A percentile compares a stretch with the other conserved stretches of the same genome.
phyloP scores from a whole-genome alignment of 2,329 filamentous ascomycete genomes.

The Dactylellina drechsleri region DNA sequence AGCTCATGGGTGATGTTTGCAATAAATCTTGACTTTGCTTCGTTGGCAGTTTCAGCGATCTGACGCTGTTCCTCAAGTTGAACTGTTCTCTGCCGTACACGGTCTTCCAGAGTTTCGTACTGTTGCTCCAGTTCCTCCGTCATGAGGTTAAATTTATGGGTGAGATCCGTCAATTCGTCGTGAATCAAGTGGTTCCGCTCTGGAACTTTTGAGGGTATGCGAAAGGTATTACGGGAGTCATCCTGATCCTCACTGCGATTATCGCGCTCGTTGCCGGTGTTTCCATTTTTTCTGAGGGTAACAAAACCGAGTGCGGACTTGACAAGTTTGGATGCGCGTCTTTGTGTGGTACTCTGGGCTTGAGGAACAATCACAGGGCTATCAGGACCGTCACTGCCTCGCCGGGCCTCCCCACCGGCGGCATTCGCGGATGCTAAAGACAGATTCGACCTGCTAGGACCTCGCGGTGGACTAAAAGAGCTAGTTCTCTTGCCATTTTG shows the following conservation, averaged over 20 bases:
- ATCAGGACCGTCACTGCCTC: slow-evolving; percentile 30
- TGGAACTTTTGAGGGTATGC: slow-evolving; percentile 83
- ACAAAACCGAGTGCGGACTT: slow-evolving; percentile 39
- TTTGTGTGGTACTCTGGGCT: neutral
- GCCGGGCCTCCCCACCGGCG: neutral
- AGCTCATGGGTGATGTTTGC: slow-evolving; percentile 93
- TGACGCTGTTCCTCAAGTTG: slow-evolving; percentile 79
- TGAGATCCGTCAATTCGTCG: slow-evolving; percentile 75
- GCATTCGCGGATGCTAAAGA: neutral
- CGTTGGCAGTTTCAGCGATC: slow-evolving; percentile 76
- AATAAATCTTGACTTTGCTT: slow-evolving; percentile 97
- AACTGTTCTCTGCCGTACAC: slow-evolving; percentile 81
- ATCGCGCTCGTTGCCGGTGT: neutral
- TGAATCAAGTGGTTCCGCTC: slow-evolving; percentile 79
- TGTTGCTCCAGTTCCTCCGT: slow-evolving; percentile 87
- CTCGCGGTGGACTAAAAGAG: neutral
- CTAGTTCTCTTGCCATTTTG: slow-evolving; percentile 69
- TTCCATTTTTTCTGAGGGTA: neutral
- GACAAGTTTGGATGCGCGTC: slow-evolving; percentile 23
- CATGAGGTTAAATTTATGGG: slow-evolving; percentile 95
- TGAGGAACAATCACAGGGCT: slow-evolving; percentile 6
- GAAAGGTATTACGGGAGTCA: slow-evolving; percentile 71
- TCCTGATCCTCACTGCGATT: slow-evolving; percentile 53
- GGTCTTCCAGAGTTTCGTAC: slow-evolving; percentile 83
- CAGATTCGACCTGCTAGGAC: slow-evolving; percentile 14